phyloP scores from a whole-genome alignment of 352 stramenopile species.

The Phytophthora boehmeriae region DNA sequence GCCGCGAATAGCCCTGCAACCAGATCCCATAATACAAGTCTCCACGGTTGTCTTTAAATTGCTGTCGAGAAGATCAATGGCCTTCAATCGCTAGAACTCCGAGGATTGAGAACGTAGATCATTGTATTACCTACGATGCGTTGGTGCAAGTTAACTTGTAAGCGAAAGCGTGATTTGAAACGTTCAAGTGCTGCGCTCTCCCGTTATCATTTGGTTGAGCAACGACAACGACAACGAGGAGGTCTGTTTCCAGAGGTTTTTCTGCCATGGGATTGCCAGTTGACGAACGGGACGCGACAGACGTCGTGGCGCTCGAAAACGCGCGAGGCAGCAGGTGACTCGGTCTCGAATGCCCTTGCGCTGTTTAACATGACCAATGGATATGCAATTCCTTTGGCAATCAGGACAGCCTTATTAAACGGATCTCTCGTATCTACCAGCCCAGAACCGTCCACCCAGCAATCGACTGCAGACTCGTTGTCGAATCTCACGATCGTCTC shows the following conservation, averaged over 20 bases:
- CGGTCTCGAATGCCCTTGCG: no score
- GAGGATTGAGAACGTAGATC: no score
- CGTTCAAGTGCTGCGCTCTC: constrained; percentile 7
- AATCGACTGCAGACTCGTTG: not conserved
- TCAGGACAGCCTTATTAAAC: no score
- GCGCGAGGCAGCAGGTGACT: no score
- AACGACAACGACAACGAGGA: no score
- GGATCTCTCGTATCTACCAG: no score
- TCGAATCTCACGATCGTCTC: no score
- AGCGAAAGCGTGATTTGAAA: constrained; percentile 20
- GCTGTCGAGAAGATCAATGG: constrained; percentile 21
- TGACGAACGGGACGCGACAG: constrained; percentile 20
- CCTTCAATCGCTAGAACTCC: no score
- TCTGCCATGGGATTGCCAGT: constrained; percentile 7
- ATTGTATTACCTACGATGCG: constrained; percentile 3
- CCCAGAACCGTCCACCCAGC: no score
- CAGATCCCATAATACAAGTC: constrained; percentile 10
- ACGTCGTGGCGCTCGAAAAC: no score
- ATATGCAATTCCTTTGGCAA: no score
- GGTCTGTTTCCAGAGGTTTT: not conserved
- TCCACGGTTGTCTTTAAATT: constrained; percentile 10
- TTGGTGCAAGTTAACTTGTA: not conserved
- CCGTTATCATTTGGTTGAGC: constrained; percentile 5
- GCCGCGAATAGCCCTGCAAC: constrained; percentile 25
- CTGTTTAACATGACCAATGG: no score